These are phyloP conservation scores for Chlamydomonas eustigma DNA, from an alignment of 139 green algal species.

Conservation along the genomic window DNA sequence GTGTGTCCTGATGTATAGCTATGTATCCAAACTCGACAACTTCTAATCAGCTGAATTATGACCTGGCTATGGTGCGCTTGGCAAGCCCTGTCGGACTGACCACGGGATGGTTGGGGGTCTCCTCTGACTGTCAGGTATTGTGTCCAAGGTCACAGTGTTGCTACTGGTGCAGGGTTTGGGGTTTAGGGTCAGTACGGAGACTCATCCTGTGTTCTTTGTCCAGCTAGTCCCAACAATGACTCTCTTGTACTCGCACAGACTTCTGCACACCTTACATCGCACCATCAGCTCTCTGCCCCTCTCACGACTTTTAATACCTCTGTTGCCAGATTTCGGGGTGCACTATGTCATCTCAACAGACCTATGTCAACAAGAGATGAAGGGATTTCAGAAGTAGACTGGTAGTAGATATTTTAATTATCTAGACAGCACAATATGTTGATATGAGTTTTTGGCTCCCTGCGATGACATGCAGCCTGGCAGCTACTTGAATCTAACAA, in stretches of 20 bases:
- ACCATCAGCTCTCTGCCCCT: neutral
- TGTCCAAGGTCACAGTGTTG: too few species aligned
- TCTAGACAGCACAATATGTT: too few species aligned
- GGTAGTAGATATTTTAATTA: too few species aligned
- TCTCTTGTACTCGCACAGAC: neutral
- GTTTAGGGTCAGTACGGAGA: neutral
- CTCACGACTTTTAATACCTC: neutral
- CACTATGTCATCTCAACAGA: neutral
- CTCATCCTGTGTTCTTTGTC: neutral
- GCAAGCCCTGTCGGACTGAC: neutral
- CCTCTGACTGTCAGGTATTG: neutral
- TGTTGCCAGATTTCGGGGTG: too few species aligned
- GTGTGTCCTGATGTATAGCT: too few species aligned
- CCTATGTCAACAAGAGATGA: too few species aligned
- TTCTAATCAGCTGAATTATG: neutral
- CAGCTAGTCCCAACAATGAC: neutral
- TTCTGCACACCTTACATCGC: neutral
- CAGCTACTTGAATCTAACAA: neutral
- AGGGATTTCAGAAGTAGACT: too few species aligned
- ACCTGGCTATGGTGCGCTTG: constrained; percentile 12
- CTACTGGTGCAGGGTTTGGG: neutral
- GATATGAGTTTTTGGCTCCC: too few species aligned
- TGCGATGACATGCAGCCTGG: neutral
- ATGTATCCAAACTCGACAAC: neutral
- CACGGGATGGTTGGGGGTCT: constrained; percentile 9